phyloP scores from a whole-genome alignment of 768 basidiomycete genomes.

The Auricularia heimuer region DNA sequence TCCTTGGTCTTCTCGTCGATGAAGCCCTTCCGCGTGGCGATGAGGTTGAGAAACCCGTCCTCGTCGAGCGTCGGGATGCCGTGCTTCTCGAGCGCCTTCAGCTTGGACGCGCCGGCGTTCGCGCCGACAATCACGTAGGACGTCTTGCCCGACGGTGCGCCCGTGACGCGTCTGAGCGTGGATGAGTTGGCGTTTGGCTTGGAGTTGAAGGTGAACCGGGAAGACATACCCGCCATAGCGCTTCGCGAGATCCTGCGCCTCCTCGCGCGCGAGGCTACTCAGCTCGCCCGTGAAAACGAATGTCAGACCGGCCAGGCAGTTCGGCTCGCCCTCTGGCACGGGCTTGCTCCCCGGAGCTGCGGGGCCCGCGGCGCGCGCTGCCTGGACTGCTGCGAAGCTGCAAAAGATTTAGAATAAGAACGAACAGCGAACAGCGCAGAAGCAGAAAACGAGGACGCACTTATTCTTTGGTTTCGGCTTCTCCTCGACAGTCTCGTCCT shows the following conservation, averaged over 20 bases:
- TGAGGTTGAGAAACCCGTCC: slow-evolving; percentile 78
- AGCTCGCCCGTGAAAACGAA: slow-evolving; percentile 97
- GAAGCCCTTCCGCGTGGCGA: slow-evolving; percentile 51
- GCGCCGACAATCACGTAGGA: slow-evolving; percentile 82
- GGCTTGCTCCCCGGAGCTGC: slow-evolving; percentile 51
- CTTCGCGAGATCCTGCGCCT: slow-evolving; percentile 80
- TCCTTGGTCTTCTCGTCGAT: slow-evolving; percentile 75
- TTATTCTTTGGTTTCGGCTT: slow-evolving; percentile 28
- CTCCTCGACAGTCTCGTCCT: no score
- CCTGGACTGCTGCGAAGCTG: slow-evolving; percentile 39
- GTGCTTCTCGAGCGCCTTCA: slow-evolving; percentile 79
- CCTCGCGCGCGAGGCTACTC: slow-evolving; percentile 76
- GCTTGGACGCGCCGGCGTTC: slow-evolving; percentile 80
- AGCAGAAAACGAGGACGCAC: slow-evolving; percentile 15
- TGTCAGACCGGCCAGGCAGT: slow-evolving; percentile 74
- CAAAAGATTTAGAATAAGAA: slow-evolving; percentile 30
- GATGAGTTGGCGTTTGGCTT: no score
- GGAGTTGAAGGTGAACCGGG: no score
- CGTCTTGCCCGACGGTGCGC: slow-evolving; percentile 83
- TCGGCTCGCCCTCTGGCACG: slow-evolving; percentile 58
- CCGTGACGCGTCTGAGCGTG: slow-evolving; percentile 69
- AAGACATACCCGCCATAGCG: slow-evolving; percentile 92
- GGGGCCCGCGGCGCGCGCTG: slow-evolving; percentile 46
- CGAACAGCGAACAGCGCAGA: background rate
- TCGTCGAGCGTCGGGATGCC: slow-evolving; percentile 67